These are phyloP conservation scores for Ogataea hybrid DNA, from an alignment of 1,139 yeast species.

Conservation along the genomic window DNA sequence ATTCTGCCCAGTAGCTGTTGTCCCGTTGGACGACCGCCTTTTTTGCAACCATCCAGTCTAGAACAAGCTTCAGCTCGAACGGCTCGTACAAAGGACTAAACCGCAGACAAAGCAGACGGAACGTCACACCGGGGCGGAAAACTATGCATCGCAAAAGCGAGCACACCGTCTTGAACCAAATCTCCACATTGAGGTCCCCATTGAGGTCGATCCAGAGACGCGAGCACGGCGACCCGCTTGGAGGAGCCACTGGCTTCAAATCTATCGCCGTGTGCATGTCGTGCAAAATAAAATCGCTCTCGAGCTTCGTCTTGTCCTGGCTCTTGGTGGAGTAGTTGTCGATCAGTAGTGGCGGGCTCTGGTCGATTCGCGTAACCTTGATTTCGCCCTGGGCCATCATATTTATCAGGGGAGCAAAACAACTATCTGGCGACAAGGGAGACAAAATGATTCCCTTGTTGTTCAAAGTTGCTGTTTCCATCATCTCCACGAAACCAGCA, in stretches of 20 bases:
- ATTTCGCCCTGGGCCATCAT: constrained; percentile 40
- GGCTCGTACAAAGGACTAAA: constrained; percentile 44
- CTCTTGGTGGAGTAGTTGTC: constrained; percentile 62
- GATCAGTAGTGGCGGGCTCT: constrained; percentile 40
- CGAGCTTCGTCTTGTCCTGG: constrained; percentile 57
- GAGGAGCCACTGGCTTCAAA: constrained; percentile 38
- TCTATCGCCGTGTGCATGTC: constrained; percentile 11
- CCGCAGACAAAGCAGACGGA: constrained; percentile 34
- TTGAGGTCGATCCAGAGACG: constrained; percentile 69
- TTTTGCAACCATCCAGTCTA: constrained; percentile 56
- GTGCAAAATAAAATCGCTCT: constrained; percentile 55
- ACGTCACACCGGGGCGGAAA: constrained; percentile 65
- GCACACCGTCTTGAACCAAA: constrained; percentile 60
- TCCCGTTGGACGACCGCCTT: constrained; percentile 40
- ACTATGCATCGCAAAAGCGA: constrained; percentile 51
- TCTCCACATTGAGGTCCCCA: constrained; percentile 53
- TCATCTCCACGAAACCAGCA: constrained; percentile 39
- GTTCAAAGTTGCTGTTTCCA: constrained; percentile 39
- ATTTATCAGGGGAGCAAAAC: constrained; percentile 54
- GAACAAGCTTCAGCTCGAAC: constrained; percentile 48
- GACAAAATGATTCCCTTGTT: constrained; percentile 57
- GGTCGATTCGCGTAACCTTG: constrained; percentile 52
- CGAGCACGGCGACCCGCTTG: constrained; percentile 61
- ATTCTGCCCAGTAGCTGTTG: constrained; percentile 49
- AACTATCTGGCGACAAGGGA: constrained; percentile 55